A percentile compares a stretch with the other conserved stretches of the same genome.
Conservation (phyloP, 805 yeast genomes). For the Sugiyamaella marilandica region DNA sequence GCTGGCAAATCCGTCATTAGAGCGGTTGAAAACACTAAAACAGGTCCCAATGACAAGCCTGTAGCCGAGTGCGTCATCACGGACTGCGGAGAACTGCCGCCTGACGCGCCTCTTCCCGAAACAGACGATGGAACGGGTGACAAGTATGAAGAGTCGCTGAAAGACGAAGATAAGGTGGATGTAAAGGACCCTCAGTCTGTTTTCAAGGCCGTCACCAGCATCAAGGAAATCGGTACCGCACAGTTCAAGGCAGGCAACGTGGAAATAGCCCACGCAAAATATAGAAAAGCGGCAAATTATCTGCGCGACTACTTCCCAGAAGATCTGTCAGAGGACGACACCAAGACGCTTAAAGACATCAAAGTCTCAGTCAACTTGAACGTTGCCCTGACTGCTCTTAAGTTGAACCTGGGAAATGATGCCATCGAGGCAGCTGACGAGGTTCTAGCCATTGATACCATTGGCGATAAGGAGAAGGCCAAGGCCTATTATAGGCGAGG, state of each 20-base stretch:
- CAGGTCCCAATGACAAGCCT: slow-evolving; percentile 42
- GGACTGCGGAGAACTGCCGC: slow-evolving; percentile 71
- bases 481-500: slow-evolving; percentile 89
- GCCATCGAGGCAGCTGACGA: slow-evolving; percentile 57
- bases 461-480: slow-evolving; percentile 67
- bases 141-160: slow-evolving; percentile 65
- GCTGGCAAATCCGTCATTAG: slow-evolving; percentile 42
- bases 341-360: slow-evolving; percentile 37
- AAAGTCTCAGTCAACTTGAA: slow-evolving; percentile 63
- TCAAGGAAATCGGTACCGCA: slow-evolving; percentile 77
- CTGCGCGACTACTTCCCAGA: slow-evolving; percentile 71
- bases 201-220: slow-evolving; percentile 54
- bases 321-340: slow-evolving; percentile 53
- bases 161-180: slow-evolving; percentile 61
- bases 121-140: slow-evolving; percentile 81
- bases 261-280: slow-evolving; percentile 57
- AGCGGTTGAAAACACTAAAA: slow-evolving; percentile 53
- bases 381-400: slow-evolving; percentile 69
- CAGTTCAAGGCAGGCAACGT: slow-evolving; percentile 63
- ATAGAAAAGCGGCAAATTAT: slow-evolving; percentile 66
- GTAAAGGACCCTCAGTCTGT: slow-evolving; percentile 56
- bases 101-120: slow-evolving; percentile 44
- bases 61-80: slow-evolving; percentile 33
- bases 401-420: slow-evolving; percentile 50
- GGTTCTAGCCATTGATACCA: slow-evolving; percentile 50